Conservation (phyloP, 2,329 filamentous ascomycete species). For the Colletotrichum cuscutae region DNA sequence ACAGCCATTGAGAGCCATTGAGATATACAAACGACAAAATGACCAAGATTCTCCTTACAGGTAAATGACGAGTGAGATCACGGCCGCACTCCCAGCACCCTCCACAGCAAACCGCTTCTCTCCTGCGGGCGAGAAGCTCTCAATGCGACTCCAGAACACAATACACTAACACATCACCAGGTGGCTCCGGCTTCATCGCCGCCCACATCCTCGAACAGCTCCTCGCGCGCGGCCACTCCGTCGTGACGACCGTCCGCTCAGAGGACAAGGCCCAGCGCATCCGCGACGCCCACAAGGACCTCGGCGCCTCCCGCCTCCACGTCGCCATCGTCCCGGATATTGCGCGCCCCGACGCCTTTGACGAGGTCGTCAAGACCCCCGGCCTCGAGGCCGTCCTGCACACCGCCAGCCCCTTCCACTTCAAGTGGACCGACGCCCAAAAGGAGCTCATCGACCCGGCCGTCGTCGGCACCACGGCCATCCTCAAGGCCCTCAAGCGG, state of each 20-base stretch:
- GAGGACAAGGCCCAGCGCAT: slow-evolving; percentile 65
- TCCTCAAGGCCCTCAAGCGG: slow-evolving; percentile 76
- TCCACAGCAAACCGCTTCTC: too few relatives aligned
- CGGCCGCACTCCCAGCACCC: not conserved
- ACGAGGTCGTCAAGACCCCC: slow-evolving; percentile 64
- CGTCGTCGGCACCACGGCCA: slow-evolving; percentile 70
- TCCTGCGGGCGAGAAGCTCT: too few relatives aligned
- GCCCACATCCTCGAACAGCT: slow-evolving; percentile 66
- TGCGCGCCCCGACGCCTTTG: slow-evolving; percentile 78
- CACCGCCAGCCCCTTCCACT: slow-evolving; percentile 70
- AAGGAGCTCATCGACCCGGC: slow-evolving; percentile 68
- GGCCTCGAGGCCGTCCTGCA: slow-evolving; percentile 67
- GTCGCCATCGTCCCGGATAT: slow-evolving; percentile 80
- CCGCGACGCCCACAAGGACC: slow-evolving; percentile 57
- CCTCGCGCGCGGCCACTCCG: slow-evolving; percentile 59
- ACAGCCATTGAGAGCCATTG: not conserved
- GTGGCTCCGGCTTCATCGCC: slow-evolving; percentile 64
- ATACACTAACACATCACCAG: slow-evolving; percentile 39
- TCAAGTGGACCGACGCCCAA: slow-evolving; percentile 59
- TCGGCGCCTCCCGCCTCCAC: slow-evolving; percentile 55
- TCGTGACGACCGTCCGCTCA: slow-evolving; percentile 66
- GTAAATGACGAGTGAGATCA: slow-evolving; percentile 46
- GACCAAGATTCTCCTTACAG: slow-evolving; percentile 59
- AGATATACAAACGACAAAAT: slow-evolving; percentile 42
- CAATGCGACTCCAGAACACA: too few relatives aligned